Conservation (phyloP, 1,284 basidiomycete genomes). For the Ceratobasidium sp. region DNA sequence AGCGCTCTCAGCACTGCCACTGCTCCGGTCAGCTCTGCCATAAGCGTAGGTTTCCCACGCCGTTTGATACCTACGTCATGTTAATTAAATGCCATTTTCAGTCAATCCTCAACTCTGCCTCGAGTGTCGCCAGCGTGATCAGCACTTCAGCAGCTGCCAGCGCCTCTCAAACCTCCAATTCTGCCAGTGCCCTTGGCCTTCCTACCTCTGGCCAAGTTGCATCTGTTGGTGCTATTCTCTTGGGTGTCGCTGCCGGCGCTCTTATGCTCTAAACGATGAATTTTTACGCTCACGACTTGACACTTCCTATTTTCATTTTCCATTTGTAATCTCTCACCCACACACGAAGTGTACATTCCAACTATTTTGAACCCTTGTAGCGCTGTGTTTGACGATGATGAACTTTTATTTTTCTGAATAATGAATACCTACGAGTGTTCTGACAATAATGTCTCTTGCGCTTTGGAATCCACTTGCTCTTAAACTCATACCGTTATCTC, state of each 20-base stretch:
- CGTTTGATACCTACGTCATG: neutral
- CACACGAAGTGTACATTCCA: conserved; percentile 10
- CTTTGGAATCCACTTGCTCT: conserved; percentile 5
- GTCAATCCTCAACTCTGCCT: conserved; percentile 19
- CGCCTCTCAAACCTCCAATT: conserved; percentile 3
- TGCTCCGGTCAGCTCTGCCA: neutral
- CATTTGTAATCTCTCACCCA: neutral
- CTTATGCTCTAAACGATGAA: conserved; percentile 34
- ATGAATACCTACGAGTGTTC: conserved; percentile 32
- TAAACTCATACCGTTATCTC: conserved; percentile 22
- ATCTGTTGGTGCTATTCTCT: conserved; percentile 17
- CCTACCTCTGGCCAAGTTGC: conserved; percentile 6
- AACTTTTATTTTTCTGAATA: conserved; percentile 3
- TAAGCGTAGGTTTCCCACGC: conserved; percentile 29
- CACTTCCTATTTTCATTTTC: neutral
- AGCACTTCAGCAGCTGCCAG: neutral
- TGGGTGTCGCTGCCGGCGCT: conserved; percentile 22
- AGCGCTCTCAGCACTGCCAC: conserved; percentile 23
- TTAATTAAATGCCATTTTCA: neutral
- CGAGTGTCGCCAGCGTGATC: neutral
- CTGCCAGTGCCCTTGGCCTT: conserved; percentile 12
- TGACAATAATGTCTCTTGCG: neutral
- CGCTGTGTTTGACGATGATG: neutral
- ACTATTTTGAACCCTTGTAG: conserved; percentile 4
- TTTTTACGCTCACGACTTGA: neutral